Conservation (phyloP, 1,139 yeast species). For the Debaryomyces coudertii region DNA sequence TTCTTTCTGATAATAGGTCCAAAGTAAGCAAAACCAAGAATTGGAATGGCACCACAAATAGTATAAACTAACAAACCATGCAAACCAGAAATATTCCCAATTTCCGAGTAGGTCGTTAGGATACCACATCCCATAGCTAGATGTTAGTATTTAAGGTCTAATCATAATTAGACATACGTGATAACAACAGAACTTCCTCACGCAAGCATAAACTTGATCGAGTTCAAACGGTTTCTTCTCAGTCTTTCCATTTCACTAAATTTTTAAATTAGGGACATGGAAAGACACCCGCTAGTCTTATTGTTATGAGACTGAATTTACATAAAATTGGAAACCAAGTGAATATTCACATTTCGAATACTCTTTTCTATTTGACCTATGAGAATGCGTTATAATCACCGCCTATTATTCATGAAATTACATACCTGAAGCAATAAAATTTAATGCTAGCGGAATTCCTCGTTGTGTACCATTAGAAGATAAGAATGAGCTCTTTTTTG, state of each 20-base stretch:
- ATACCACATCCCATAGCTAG: constrained; percentile 91
- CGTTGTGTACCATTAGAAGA: constrained; percentile 79
- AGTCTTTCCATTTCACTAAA: constrained; percentile 38
- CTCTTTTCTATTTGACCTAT: not conserved
- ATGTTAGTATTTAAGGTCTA: constrained; percentile 9
- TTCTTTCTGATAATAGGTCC: constrained; percentile 80
- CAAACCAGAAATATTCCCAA: constrained; percentile 82
- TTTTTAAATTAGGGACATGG: constrained; percentile 20
- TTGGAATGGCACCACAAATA: constrained; percentile 80
- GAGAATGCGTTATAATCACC: not conserved
- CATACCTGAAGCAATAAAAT: constrained; percentile 89
- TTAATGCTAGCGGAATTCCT: constrained; percentile 80
- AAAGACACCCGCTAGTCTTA: constrained; percentile 55
- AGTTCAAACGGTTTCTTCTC: constrained; percentile 80
- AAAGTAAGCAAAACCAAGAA: constrained; percentile 74
- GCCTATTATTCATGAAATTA: constrained; percentile 22
- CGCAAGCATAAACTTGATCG: constrained; percentile 91
- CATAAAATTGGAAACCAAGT: not conserved
- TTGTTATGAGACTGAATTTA: constrained; percentile 9
- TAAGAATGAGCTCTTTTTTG: constrained; percentile 56
- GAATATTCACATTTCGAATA: not conserved
- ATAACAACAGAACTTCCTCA: constrained; percentile 57
- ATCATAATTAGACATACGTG: constrained; percentile 1
- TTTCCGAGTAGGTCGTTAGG: constrained; percentile 80
- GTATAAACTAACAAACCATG: constrained; percentile 88